These are phyloP conservation scores for Gracilariopsis chorda DNA, from an alignment of 23 red algal genomes.

Conservation along the genomic window DNA sequence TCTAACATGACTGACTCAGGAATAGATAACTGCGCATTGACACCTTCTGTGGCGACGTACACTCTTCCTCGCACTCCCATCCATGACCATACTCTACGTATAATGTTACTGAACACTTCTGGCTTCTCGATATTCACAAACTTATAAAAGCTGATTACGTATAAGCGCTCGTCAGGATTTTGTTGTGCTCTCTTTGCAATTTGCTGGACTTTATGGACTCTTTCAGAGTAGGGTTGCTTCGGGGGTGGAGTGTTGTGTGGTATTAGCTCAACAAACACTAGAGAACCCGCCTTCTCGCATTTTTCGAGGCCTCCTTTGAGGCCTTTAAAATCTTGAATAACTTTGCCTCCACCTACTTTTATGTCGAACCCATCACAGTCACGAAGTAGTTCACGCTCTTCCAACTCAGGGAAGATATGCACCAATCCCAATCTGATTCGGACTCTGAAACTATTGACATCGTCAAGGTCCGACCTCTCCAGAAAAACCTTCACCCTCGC, in stretches of 20 bases:
- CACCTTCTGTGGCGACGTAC: constrained; percentile 80
- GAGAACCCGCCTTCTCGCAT: constrained; percentile 39
- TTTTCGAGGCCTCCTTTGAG: constrained; percentile 19
- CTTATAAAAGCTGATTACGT: constrained; percentile 68
- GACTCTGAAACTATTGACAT: constrained; percentile 16
- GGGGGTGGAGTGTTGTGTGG: constrained; percentile 53
- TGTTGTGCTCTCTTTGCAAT: constrained; percentile 1
- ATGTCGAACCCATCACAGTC: constrained; percentile 62
- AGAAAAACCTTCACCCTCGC: constrained; percentile 59
- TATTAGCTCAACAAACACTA: constrained; percentile 48
- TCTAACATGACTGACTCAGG: constrained; percentile 31
- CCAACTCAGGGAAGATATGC: constrained; percentile 45
- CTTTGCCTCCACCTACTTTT: constrained; percentile 8
- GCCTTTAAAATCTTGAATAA: background rate
- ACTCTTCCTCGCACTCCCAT: constrained; percentile 73
- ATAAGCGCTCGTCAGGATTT: background rate
- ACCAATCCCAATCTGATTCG: constrained; percentile 35
- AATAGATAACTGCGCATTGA: constrained; percentile 85
- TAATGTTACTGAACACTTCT: background rate
- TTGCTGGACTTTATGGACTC: constrained; percentile 9
- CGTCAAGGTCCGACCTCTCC: constrained; percentile 8
- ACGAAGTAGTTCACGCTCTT: constrained; percentile 29
- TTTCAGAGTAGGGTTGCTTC: background rate
- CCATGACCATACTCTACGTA: constrained; percentile 44
- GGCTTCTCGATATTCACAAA: constrained; percentile 45